A percentile compares a stretch with the other conserved stretches of the same genome.
Conservation (phyloP, 1,284 basidiomycete genomes). For the Cryptococcus wingfieldii region DNA sequence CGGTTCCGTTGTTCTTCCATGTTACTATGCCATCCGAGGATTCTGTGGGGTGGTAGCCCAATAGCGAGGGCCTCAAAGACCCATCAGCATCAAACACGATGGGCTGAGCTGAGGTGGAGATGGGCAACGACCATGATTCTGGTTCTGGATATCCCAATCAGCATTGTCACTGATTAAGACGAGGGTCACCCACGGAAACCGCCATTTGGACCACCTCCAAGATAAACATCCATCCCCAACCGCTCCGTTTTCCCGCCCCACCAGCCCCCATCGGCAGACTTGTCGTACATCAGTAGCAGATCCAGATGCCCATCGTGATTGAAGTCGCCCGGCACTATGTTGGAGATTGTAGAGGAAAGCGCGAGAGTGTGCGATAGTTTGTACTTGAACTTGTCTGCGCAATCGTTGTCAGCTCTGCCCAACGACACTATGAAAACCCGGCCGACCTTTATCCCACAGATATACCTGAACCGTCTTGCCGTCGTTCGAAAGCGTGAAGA, state of each 20-base stretch:
- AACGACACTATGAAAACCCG: neutral
- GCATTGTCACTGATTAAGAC: neutral
- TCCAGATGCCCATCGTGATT: conserved; percentile 88
- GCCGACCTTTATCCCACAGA: conserved; percentile 77
- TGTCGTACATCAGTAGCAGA: conserved; percentile 75
- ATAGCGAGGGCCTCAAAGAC: conserved; percentile 80
- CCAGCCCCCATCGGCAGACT: conserved; percentile 49
- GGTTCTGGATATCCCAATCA: conserved; percentile 9
- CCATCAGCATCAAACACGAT: conserved; percentile 82
- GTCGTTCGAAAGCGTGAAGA: conserved; percentile 68
- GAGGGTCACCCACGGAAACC: conserved; percentile 60
- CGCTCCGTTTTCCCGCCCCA: conserved; percentile 43
- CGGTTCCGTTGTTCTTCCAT: conserved; percentile 32
- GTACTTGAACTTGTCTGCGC: conserved; percentile 52
- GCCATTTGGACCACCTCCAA: conserved; percentile 57
- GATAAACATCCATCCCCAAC: conserved; percentile 67
- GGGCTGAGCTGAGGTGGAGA: conserved; percentile 57
- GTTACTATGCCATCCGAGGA: conserved; percentile 6
- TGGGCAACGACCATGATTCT: conserved; percentile 22
- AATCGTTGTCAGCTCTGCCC: conserved; percentile 1
- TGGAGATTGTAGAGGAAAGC: conserved; percentile 47
- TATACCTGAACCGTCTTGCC: conserved; percentile 69
- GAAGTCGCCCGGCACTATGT: conserved; percentile 88
- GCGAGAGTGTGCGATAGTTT: conserved; percentile 30
- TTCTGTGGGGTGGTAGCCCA: conserved; percentile 60